Base-by-base conservation (phyloP, 169 alveolate genomes). In the Plasmodium sp. region DNA sequence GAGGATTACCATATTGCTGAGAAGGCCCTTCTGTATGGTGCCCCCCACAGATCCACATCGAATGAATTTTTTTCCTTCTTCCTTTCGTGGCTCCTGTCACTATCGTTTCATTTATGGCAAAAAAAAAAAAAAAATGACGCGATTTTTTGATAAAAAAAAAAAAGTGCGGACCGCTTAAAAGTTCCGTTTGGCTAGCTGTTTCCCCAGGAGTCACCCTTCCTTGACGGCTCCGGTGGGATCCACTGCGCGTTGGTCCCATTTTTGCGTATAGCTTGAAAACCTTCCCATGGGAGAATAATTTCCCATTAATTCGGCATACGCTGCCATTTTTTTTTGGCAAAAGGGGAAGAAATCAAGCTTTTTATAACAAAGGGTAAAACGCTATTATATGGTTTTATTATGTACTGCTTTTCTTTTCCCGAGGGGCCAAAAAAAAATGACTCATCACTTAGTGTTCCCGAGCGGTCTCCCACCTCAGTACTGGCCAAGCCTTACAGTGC, bases 391-490 rank as follows among this genome's bases (percentile, higher is more conserved):
- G 1, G 54, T 7, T 6, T 45, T 45, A 6, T 45, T 45, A 45
- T 45, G 54, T 45, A 3, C 54, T 45, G 54, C 54, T 45, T 45
- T 9, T 9, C 10, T 45, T 45, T 45, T 45, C 54, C 7, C 16
- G 16, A 1, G 54, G 7, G 7, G 3, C 27, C 62, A 51, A 51
- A 86, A 85, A 85, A 85, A 86, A 90, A 90, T 90, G 94, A 90
- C 94, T 90, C 94, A 90, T 90, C 94, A 90, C 94, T 51, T 80
- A 34, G 91, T 80, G 94, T 96, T 97, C 98, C 98, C 98, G 96
- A 96, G 98, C 97, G 98, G 98, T 97, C 98, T 97, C 98, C 98
- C 98, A 97, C 98, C 98, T 96, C 97, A 97, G 98, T 97, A 97
- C 98, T 97, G 94, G 95, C 97, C 97, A 48, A 93, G 97, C 98